These are phyloP conservation scores for Phytopythium sindhum DNA, from an alignment of 352 stramenopile species.

Conservation along the genomic window DNA sequence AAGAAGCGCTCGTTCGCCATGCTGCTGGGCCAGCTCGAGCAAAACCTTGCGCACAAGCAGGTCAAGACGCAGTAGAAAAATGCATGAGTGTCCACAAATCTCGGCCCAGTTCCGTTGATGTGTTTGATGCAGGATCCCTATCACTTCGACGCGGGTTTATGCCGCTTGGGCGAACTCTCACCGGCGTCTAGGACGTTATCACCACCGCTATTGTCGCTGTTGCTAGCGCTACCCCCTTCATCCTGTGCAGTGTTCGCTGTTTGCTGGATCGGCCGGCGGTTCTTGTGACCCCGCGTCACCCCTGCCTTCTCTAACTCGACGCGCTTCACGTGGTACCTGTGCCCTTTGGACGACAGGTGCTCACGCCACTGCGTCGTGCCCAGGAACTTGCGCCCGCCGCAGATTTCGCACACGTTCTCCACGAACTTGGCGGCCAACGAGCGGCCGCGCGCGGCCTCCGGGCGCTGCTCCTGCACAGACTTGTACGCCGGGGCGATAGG, in stretches of 20 bases:
- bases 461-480: constrained; percentile 47
- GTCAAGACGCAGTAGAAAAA: constrained; percentile 41
- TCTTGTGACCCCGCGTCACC: constrained; percentile 7
- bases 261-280: constrained; percentile 11
- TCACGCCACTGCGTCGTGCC: constrained; percentile 65
- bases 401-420: constrained; percentile 59
- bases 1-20: constrained; percentile 63
- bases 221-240: background rate
- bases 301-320: constrained; percentile 46
- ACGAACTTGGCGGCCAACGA: constrained; percentile 57
- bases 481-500: constrained; percentile 23
- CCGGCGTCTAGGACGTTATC: background rate
- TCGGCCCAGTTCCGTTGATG: background rate
- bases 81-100: background rate
- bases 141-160: background rate
- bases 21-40: constrained; percentile 54
- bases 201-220: background rate
- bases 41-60: constrained; percentile 43
- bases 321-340: constrained; percentile 79
- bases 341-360: constrained; percentile 76
- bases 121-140: background rate
- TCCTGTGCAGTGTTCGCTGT: background rate
- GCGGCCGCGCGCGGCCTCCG: constrained; percentile 32
- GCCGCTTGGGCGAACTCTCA: background rate
- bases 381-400: constrained; percentile 60